Percentiles rank a stretch among this genome's conserved stretches.
Evolutionary conservation across 2,329 filamentous ascomycete species (phyloP).

Genomic region (Xylariomycetidae sp.): DNA sequence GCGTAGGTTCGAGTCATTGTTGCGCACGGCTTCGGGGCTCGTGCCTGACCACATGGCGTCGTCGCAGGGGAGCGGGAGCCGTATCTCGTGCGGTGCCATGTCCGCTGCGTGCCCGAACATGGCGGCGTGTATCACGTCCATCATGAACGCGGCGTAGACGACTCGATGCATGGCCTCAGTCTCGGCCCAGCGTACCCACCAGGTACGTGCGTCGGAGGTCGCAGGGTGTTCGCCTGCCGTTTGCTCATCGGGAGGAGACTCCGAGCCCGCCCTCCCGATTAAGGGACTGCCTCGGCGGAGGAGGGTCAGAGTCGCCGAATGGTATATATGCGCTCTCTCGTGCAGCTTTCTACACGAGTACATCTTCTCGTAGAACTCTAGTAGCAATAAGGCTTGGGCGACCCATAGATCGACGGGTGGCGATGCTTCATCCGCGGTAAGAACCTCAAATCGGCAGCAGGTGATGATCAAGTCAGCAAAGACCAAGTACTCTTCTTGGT

Average conservation of each 20-base stretch:
- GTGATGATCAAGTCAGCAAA: constrained; percentile 59
- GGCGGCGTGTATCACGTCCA: constrained; percentile 83
- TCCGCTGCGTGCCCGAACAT: constrained; percentile 90
- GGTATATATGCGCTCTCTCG: constrained; percentile 85
- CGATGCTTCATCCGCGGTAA: constrained; percentile 74
- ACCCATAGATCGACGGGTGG: constrained; percentile 85
- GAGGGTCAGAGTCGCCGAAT: constrained; percentile 77
- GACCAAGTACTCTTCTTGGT: constrained; percentile 37
- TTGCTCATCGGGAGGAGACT: constrained; percentile 68
- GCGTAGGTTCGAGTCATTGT: constrained; percentile 70
- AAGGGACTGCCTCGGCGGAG: constrained; percentile 83
- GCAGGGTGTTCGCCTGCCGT: constrained; percentile 52
- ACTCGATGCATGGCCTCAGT: constrained; percentile 82
- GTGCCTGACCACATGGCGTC: constrained; percentile 81
- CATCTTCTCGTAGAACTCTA: constrained; percentile 92
- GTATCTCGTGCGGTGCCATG: constrained; percentile 88
- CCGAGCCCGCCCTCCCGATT: constrained; percentile 72
- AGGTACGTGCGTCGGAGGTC: constrained; percentile 41
- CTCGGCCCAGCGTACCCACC: constrained; percentile 86
- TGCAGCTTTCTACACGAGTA: constrained; percentile 78
- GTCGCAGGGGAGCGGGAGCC: constrained; percentile 80
- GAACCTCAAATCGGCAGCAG: constrained; percentile 76
- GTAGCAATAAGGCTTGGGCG: constrained; percentile 74
- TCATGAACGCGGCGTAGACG: constrained; percentile 84
- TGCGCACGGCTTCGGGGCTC: constrained; percentile 70